A percentile compares a stretch with the other conserved stretches of the same genome.
phyloP scores from a whole-genome alignment of 2,329 filamentous ascomycete genomes.

The Ceratocystiopsis minuta region DNA sequence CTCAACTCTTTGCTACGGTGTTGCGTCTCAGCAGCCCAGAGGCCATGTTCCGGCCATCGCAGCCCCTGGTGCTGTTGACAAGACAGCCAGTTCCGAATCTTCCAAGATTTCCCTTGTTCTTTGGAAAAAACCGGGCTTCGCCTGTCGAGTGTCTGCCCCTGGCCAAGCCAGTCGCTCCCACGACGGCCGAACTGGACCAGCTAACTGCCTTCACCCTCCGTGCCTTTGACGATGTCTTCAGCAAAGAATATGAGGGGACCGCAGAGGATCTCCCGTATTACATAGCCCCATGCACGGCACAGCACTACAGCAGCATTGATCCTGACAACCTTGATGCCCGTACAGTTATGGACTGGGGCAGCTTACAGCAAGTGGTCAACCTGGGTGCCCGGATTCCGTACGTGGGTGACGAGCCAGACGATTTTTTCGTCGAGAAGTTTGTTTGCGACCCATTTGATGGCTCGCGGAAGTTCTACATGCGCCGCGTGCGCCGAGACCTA shows the following conservation, averaged over 20 bases:
- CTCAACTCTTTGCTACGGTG: constrained; percentile 40
- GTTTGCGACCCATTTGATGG: constrained; percentile 41
- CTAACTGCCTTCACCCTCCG: constrained; percentile 58
- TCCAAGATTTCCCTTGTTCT: constrained; percentile 46
- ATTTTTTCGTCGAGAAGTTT: constrained; percentile 34
- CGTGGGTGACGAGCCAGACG: constrained; percentile 24
- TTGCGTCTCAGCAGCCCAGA: constrained; percentile 39
- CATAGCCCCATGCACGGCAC: constrained; percentile 40
- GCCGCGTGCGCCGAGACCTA: constrained; percentile 35
- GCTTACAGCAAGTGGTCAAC: constrained; percentile 5
- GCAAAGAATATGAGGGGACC: constrained; percentile 59
- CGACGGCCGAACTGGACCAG: constrained; percentile 23
- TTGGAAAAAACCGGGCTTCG: constrained; percentile 45
- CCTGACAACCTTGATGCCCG: constrained; percentile 8
- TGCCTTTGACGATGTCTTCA: constrained; percentile 72
- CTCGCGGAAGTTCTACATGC: constrained; percentile 41
- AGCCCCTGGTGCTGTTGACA: constrained; percentile 53
- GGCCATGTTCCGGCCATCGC: constrained; percentile 39
- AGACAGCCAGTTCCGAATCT: no score
- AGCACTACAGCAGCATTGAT: no score
- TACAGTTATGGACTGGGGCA: constrained; percentile 41
- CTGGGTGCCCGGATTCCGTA: constrained; percentile 17
- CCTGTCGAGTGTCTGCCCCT: constrained; percentile 33
- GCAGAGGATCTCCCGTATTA: constrained; percentile 61
- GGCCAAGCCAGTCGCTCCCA: constrained; percentile 22